Conservation (phyloP, 1,284 basidiomycete species). For the Ceratobasidium sp. region DNA sequence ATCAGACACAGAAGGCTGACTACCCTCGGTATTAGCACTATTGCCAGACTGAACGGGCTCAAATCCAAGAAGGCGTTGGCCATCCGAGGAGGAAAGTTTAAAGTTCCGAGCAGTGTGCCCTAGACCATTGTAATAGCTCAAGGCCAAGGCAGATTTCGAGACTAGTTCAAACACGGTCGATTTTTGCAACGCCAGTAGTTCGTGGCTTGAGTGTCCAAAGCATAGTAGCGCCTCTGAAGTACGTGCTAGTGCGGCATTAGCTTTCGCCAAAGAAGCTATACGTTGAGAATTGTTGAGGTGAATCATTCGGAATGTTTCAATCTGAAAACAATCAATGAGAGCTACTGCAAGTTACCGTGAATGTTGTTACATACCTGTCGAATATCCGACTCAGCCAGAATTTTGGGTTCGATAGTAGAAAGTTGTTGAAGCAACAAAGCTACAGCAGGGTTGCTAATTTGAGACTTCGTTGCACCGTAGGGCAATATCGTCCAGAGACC, state of each 20-base stretch:
- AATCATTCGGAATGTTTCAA: not conserved
- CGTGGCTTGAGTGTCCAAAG: not conserved
- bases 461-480: constrained; percentile 55
- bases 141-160: not conserved
- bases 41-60: not conserved
- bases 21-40: not conserved
- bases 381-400: not conserved
- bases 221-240: not conserved
- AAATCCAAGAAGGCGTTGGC: no score
- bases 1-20: not conserved
- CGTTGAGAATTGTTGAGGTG: not conserved
- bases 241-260: not conserved
- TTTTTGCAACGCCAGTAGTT: not conserved
- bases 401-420: no score
- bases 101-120: not conserved
- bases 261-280: not conserved
- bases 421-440: not conserved
- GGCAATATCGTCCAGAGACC: constrained; percentile 58
- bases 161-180: not conserved
- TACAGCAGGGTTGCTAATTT: not conserved
- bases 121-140: not conserved
- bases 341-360: no score
- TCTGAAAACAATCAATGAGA: not conserved
- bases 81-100: not conserved
- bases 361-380: constrained; percentile 2